phyloP scores from a whole-genome alignment of 306 rosid species.

The Dicorynia guianensis region DNA sequence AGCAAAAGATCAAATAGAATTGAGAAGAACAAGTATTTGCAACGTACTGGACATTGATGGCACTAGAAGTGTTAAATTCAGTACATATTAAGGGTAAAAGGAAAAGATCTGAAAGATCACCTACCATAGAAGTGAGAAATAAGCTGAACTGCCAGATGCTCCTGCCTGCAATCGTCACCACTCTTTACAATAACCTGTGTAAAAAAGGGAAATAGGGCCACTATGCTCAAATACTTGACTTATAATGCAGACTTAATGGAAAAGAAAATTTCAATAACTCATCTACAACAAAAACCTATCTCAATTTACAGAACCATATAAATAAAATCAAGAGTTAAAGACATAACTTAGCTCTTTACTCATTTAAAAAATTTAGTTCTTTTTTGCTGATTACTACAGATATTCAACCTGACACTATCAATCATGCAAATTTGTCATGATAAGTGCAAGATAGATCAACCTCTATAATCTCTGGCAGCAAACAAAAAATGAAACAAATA shows the following conservation, averaged over 20 bases:
- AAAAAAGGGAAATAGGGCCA: slow-evolving; percentile 32
- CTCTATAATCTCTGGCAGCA: slow-evolving; percentile 24
- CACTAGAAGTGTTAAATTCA: slow-evolving; percentile 20
- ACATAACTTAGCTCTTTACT: slow-evolving; percentile 25
- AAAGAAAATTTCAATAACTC: slow-evolving; percentile 11
- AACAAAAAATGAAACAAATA: slow-evolving; percentile 33
- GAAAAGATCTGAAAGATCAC: slow-evolving; percentile 34
- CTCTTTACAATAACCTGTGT: slow-evolving; percentile 93
- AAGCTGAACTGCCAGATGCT: slow-evolving; percentile 99
- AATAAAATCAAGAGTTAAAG: slow-evolving; percentile 4
- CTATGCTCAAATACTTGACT: slow-evolving; percentile 29
- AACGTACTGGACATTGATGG: slow-evolving; percentile 11
- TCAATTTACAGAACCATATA: slow-evolving; percentile 17
- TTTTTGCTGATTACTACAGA: background rate
- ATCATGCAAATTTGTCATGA: slow-evolving; percentile 1
- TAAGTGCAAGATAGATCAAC: background rate
- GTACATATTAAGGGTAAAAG: slow-evolving; percentile 17
- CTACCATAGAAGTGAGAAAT: slow-evolving; percentile 96
- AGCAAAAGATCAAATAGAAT: slow-evolving; percentile 12
- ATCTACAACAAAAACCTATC: slow-evolving; percentile 29
- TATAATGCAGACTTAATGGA: slow-evolving; percentile 31
- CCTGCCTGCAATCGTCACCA: slow-evolving; percentile 99
- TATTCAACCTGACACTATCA: slow-evolving; percentile 9
- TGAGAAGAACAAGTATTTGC: slow-evolving; percentile 16
- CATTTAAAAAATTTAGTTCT: slow-evolving; percentile 7